These are phyloP conservation scores for Pestalotiopsis sp. DNA, from an alignment of 2,329 filamentous ascomycete genomes.

Conservation along the genomic window DNA sequence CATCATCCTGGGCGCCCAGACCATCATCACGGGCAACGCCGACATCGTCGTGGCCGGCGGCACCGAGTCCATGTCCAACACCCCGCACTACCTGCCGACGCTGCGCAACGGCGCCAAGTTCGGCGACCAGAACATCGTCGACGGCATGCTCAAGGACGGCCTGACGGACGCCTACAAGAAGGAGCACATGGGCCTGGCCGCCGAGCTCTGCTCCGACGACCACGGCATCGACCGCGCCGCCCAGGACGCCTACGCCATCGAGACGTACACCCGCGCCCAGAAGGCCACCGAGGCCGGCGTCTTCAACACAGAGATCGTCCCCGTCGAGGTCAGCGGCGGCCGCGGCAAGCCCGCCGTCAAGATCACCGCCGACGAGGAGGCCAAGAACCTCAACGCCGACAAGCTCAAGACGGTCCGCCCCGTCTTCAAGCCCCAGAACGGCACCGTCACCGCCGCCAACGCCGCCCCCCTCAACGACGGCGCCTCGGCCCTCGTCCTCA, in stretches of 20 bases:
- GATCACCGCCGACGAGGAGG: constrained; percentile 89
- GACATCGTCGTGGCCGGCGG: constrained; percentile 92
- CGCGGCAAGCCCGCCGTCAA: constrained; percentile 85
- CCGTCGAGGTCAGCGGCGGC: constrained; percentile 83
- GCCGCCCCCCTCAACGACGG: constrained; percentile 96
- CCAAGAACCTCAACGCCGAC: constrained; percentile 87
- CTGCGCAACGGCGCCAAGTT: constrained; percentile 91
- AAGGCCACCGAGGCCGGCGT: constrained; percentile 83
- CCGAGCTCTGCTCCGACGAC: constrained; percentile 87
- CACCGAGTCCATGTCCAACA: constrained; percentile 98
- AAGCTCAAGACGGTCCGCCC: constrained; percentile 86
- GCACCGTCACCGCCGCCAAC: constrained; percentile 94
- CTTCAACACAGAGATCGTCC: constrained; percentile 86
- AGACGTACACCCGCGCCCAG: constrained; percentile 71
- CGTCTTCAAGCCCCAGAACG: constrained; percentile 76
- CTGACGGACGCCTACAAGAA: constrained; percentile 93
- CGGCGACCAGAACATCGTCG: constrained; percentile 84
- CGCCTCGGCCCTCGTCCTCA: constrained; percentile 87
- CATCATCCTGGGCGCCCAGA: constrained; percentile 91
- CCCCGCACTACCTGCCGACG: constrained; percentile 90
- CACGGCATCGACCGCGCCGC: constrained; percentile 79
- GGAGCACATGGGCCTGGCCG: constrained; percentile 94
- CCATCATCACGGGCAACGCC: constrained; percentile 95
- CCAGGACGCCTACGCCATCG: constrained; percentile 96
- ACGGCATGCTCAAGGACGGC: constrained; percentile 92